These are phyloP conservation scores for Rhizophlyctis rosea DNA, from an alignment of 192 early-diverging fungal genomes.

Conservation along the genomic window DNA sequence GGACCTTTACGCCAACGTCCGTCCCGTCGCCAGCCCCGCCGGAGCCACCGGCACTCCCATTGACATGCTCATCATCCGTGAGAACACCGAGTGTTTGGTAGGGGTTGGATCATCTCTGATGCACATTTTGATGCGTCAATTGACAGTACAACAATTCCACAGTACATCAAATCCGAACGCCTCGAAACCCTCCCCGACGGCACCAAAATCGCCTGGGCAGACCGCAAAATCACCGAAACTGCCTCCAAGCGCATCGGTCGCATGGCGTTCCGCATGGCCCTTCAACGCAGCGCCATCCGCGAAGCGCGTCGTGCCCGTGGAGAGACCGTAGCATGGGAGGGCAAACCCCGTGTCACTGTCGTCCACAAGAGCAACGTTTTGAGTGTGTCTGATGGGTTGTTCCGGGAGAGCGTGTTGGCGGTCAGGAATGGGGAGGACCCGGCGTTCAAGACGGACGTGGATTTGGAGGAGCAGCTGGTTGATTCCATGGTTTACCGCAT, in stretches of 20 bases:
- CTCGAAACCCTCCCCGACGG: constrained; percentile 62
- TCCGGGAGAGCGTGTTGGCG: constrained; percentile 73
- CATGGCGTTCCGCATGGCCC: constrained; percentile 92
- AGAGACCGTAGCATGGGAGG: background rate
- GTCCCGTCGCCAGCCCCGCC: constrained; percentile 78
- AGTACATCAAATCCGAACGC: constrained; percentile 84
- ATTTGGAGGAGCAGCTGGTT: constrained; percentile 95
- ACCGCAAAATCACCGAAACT: constrained; percentile 84
- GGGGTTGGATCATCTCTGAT: background rate
- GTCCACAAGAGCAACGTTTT: constrained; percentile 98
- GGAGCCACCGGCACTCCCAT: constrained; percentile 63
- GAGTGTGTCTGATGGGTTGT: constrained; percentile 92
- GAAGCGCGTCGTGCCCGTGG: background rate
- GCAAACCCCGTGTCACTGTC: constrained; percentile 71
- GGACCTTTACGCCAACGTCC: constrained; percentile 96
- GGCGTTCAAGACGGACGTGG: constrained; percentile 54
- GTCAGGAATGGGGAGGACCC: constrained; percentile 71
- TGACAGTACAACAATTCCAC: background rate
- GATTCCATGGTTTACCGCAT: constrained; percentile 99
- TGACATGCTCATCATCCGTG: constrained; percentile 96
- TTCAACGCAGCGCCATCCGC: constrained; percentile 51
- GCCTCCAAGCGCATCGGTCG: constrained; percentile 83
- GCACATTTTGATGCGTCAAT: background rate
- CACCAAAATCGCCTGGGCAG: constrained; percentile 72
- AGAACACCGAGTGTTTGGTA: constrained; percentile 97